Evolutionary conservation across 129 eudicot species (phyloP).

Genomic region (Scalesia atractyloides): DNA sequence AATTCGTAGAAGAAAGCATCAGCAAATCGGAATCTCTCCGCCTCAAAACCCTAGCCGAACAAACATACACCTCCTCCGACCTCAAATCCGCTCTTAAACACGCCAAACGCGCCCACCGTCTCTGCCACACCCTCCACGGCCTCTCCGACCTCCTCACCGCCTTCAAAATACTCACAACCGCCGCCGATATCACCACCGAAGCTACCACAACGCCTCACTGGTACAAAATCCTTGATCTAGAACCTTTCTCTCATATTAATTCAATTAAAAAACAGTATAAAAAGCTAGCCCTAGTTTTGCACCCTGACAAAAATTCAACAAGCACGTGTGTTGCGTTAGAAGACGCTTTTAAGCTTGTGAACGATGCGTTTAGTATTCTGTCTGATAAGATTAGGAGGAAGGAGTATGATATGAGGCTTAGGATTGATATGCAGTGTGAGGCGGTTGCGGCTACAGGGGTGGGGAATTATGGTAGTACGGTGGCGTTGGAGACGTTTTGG

Average conservation of each 20-base stretch:
- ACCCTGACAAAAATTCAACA: slow-evolving; percentile 59
- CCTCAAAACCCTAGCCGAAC: slow-evolving; percentile 72
- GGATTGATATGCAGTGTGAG: slow-evolving; percentile 48
- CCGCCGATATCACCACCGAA: slow-evolving; percentile 5
- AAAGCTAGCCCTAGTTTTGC: slow-evolving; percentile 63
- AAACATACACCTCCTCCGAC: slow-evolving; percentile 45
- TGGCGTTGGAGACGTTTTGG: slow-evolving; percentile 53
- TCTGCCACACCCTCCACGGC: slow-evolving; percentile 52
- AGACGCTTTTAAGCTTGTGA: slow-evolving; percentile 73
- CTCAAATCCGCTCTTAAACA: slow-evolving; percentile 59
- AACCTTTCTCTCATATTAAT: slow-evolving; percentile 59
- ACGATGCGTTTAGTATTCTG: slow-evolving; percentile 60
- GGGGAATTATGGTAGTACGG: slow-evolving; percentile 19
- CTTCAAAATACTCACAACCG: slow-evolving; percentile 47
- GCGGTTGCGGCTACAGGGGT: slow-evolving; percentile 21
- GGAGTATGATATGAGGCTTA: slow-evolving; percentile 67
- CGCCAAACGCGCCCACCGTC: slow-evolving; percentile 60
- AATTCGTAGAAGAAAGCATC: slow-evolving; percentile 25
- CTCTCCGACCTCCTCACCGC: slow-evolving; percentile 57
- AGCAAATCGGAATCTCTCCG: slow-evolving; percentile 47
- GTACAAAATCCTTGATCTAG: slow-evolving; percentile 59
- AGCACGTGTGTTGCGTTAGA: slow-evolving; percentile 42
- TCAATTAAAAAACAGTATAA: slow-evolving; percentile 66
- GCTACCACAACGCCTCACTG: slow-evolving; percentile 40
- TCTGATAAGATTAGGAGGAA: slow-evolving; percentile 62